Evolutionary conservation across 1,284 basidiomycete species (phyloP), one percentile per base, ranked within the genome.

Genomic region (Fomitopsis betulina): DNA sequence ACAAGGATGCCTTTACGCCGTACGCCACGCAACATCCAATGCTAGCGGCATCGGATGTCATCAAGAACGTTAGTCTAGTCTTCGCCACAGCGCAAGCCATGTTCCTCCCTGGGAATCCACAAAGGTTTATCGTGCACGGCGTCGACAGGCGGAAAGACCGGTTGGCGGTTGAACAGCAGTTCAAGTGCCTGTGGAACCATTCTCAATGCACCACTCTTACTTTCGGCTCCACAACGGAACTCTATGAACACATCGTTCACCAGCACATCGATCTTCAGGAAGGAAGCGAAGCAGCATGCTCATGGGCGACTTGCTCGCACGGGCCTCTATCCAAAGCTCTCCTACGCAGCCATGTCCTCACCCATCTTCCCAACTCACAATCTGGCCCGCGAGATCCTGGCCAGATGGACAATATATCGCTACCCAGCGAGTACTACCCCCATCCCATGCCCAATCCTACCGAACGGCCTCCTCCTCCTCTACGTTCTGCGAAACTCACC

Each of bases 41-140:
- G 54, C 82, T 91, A 19, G 84, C 85, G 1, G 93, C 93, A 0
- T 88, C 91, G 2, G 93, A 95, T 49, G 88, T 95, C 49, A 96
- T 96, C 68, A 93, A 94, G 68, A 89, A 88, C 60, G 89, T 93
- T 56, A 89, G 83, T 56, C 73, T 82, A 17, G 86, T 93, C 21
- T 94, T 93, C 63, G 85, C 90, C 8, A 79, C 84, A 55, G 91
- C 92, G 0, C 83, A 87, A 62, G 91, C 93, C 1, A 92, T 93
- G 87, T 91, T 94, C 19, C 76, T 92, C 13, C 83, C 81, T 21
- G 85, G 83, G 0, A 80, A 82, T 7, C 79, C 84, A 2, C 86
- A 85, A 63, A 79, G 84, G 39, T 96, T 94, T 67, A 79, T 96
- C 55, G 91, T 96, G 37, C 83, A 84, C 25, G 93, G 92, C 5